Evolutionary conservation across 257 asterid genomes (phyloP).

Genomic region (Paraleonurus japonicus): DNA sequence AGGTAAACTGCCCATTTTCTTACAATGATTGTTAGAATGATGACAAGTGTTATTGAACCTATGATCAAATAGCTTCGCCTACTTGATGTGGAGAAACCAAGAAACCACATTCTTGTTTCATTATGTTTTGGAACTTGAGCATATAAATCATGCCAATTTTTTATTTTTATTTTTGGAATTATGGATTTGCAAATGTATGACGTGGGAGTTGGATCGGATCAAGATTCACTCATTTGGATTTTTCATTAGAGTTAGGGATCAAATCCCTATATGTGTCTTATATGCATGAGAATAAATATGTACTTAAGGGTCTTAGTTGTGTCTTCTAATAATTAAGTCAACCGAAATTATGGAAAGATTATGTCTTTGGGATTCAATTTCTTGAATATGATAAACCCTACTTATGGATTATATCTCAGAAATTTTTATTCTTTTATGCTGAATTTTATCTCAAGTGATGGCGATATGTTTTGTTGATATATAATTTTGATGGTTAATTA

Average conservation of each 20-base stretch:
- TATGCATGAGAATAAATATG: slow-evolving; percentile 30
- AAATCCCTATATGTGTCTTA: slow-evolving; percentile 20
- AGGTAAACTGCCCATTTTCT: slow-evolving; percentile 40
- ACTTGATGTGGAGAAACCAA: slow-evolving; percentile 56
- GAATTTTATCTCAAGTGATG: slow-evolving; percentile 29
- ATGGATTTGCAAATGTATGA: neutral
- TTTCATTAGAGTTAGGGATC: neutral
- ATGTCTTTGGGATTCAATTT: neutral
- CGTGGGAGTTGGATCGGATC: slow-evolving; percentile 18
- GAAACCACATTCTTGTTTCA: slow-evolving; percentile 51
- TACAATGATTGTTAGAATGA: slow-evolving; percentile 45
- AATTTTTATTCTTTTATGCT: slow-evolving; percentile 10
- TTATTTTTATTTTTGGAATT: neutral
- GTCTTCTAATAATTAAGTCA: slow-evolving; percentile 36
- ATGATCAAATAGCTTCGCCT: slow-evolving; percentile 46
- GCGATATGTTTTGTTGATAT: neutral
- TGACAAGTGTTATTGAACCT: slow-evolving; percentile 48
- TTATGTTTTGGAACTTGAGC: slow-evolving; percentile 20
- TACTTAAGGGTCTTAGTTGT: slow-evolving; percentile 40
- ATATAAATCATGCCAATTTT: neutral
- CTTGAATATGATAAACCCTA: neutral
- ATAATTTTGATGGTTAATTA: neutral
- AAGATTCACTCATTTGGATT: slow-evolving; percentile 51
- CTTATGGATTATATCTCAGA: neutral
- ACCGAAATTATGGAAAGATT: neutral